phyloP scores from a whole-genome alignment of 2,329 filamentous ascomycete genomes.

The Drechslerella coelobrocha region DNA sequence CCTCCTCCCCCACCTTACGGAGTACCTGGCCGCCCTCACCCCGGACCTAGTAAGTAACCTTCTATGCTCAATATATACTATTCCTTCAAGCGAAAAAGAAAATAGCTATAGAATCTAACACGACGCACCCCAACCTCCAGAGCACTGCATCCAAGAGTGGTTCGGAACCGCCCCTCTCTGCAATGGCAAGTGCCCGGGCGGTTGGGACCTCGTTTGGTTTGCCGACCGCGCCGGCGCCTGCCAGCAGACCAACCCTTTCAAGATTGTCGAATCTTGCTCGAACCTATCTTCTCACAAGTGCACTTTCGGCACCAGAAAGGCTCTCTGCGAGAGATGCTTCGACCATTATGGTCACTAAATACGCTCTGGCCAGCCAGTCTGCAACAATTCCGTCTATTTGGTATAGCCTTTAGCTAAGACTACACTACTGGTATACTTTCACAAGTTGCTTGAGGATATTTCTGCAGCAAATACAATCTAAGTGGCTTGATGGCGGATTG shows the following conservation, averaged over 20 bases:
- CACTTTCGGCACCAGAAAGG: conserved; percentile 31
- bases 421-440: neutral
- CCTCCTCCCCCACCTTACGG: conserved; percentile 1
- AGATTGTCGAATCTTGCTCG: conserved; percentile 43
- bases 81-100: no score
- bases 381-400: no score
- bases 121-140: neutral
- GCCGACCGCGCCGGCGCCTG: conserved; percentile 42
- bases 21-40: neutral
- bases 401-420: neutral
- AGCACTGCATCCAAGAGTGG: conserved; percentile 49
- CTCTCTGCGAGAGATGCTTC: conserved; percentile 47
- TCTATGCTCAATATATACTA: neutral
- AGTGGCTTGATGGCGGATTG: neutral
- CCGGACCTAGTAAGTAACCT: conserved; percentile 26
- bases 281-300: conserved; percentile 50
- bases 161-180: conserved; percentile 50
- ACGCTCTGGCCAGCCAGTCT: neutral
- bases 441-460: neutral
- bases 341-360: conserved; percentile 32
- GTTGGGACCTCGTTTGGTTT: conserved; percentile 42
- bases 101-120: neutral
- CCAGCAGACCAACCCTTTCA: conserved; percentile 46
- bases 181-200: conserved; percentile 43
- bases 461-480: conserved; percentile 20